A percentile compares a stretch with the other conserved stretches of the same genome.
Evolutionary conservation across 164 flowering plant genomes (phyloP).

Genomic region (Paratinospora sagittata): DNA sequence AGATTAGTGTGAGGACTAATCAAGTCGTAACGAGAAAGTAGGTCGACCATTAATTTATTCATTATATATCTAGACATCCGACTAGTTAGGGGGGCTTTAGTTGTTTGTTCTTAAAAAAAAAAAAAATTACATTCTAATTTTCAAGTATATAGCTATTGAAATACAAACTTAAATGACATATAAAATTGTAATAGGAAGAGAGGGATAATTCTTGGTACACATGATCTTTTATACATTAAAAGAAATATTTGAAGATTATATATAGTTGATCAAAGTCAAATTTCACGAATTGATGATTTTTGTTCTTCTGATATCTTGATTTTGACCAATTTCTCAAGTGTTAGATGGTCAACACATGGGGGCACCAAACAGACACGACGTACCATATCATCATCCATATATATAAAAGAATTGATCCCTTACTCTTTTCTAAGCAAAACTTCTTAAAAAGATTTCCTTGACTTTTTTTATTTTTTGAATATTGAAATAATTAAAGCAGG

Average conservation of each 20-base stretch:
- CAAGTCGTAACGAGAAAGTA: too few species aligned
- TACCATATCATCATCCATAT: background rate
- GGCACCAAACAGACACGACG: background rate
- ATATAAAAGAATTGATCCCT: background rate
- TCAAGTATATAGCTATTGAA: too few species aligned
- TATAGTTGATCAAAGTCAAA: background rate
- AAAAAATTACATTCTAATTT: too few species aligned
- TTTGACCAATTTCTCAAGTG: background rate
- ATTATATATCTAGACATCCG: too few species aligned
- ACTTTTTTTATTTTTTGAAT: background rate
- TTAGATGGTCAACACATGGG: background rate
- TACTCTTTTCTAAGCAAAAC: background rate
- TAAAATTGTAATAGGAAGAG: too few species aligned
- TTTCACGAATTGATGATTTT: background rate
- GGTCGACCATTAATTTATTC: too few species aligned
- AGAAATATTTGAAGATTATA: too few species aligned
- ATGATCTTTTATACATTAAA: too few species aligned
- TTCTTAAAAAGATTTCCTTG: background rate
- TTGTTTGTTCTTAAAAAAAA: too few species aligned
- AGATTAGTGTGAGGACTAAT: too few species aligned
- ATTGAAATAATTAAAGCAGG: background rate
- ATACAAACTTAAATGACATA: background rate
- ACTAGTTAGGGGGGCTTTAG: too few species aligned
- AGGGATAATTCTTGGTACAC: too few species aligned
- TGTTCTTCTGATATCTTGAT: background rate